phyloP scores from a whole-genome alignment of 2,329 filamentous ascomycete genomes.

The Aschersonia sp. region DNA sequence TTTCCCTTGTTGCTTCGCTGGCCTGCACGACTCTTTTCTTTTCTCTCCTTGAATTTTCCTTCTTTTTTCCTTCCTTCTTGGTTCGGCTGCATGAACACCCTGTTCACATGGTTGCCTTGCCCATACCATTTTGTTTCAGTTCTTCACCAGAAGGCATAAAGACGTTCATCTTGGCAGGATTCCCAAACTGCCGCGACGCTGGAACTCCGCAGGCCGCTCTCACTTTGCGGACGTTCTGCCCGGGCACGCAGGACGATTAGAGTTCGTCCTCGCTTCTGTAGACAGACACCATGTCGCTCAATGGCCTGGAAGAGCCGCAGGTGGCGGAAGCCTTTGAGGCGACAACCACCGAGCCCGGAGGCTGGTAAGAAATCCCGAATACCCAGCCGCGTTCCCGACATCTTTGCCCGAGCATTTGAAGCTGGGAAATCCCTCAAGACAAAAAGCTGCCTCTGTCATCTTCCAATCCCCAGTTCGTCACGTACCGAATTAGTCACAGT shows the following conservation, averaged over 20 bases:
- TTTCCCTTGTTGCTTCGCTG: not conserved
- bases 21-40: not conserved
- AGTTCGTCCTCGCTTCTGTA: not conserved
- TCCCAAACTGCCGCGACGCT: not conserved
- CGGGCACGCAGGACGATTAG: not conserved
- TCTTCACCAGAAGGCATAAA: not conserved
- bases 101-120: not conserved
- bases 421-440: too few relatives aligned
- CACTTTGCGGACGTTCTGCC: not conserved
- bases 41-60: not conserved
- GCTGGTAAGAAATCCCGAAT: conserved; percentile 55
- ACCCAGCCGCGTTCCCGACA: not conserved
- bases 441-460: too few relatives aligned
- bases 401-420: not conserved
- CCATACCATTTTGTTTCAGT: not conserved
- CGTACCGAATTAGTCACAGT: not conserved
- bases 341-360: conserved; percentile 69
- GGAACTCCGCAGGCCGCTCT: too few relatives aligned
- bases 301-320: conserved; percentile 72
- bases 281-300: conserved; percentile 64
- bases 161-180: not conserved
- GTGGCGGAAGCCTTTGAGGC: conserved; percentile 76
- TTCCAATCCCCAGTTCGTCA: not conserved
- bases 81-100: not conserved
- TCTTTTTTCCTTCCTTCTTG: not conserved